Percentiles rank a stretch among this genome's conserved stretches.
phyloP scores from a whole-genome alignment of 2,329 filamentous ascomycete species.

The Truncatella angustata region DNA sequence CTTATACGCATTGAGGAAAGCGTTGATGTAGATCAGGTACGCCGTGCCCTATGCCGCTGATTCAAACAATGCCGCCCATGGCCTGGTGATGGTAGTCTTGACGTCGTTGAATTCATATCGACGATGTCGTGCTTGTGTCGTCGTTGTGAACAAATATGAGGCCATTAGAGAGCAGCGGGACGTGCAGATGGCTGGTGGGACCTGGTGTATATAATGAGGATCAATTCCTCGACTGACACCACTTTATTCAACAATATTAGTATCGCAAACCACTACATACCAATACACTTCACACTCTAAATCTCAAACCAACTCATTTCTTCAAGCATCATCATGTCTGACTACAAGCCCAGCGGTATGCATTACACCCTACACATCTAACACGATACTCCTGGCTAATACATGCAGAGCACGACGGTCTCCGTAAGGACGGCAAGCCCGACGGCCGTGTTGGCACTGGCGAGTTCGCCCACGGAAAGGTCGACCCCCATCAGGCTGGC shows the following conservation, averaged over 20 bases:
- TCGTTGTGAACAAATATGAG: neutral
- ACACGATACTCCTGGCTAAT: too few species aligned
- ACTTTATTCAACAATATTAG: neutral
- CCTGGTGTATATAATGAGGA: neutral
- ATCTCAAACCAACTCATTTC: neutral
- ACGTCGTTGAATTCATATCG: constrained; percentile 2
- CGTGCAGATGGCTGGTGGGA: neutral
- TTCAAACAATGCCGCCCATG: neutral
- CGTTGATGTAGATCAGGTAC: neutral
- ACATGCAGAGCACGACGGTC: constrained; percentile 35
- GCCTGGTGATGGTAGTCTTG: neutral
- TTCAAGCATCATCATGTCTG: constrained; percentile 22
- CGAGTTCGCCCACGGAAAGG: constrained; percentile 38
- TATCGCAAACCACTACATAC: too few species aligned
- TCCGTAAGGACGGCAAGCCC: constrained; percentile 39
- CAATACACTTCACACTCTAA: neutral
- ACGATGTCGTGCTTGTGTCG: neutral
- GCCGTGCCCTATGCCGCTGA: neutral
- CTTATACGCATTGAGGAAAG: neutral
- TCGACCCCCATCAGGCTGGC: constrained; percentile 38
- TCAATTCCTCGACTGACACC: neutral
- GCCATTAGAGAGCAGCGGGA: neutral
- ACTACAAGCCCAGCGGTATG: constrained; percentile 21
- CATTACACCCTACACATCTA: neutral
- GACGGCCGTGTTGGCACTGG: constrained; percentile 39